phyloP scores from a whole-genome alignment of 495 filamentous ascomycete species.

The Penicillium manginii region DNA sequence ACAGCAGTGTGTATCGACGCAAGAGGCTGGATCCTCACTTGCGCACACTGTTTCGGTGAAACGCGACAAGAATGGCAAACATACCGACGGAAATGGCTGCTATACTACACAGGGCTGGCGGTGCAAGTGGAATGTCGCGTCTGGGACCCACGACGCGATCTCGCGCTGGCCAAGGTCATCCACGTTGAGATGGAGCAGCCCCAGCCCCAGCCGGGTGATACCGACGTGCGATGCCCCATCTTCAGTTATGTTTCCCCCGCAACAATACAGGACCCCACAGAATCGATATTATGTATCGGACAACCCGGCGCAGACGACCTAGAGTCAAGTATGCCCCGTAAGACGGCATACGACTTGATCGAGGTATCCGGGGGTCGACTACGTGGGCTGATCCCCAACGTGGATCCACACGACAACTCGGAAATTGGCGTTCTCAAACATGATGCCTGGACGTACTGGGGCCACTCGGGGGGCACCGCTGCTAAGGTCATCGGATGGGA shows the following conservation, averaged over 20 bases:
- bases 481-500: conserved; percentile 30
- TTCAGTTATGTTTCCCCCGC: neutral
- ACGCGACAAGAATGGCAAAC: conserved; percentile 24
- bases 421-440: conserved; percentile 55
- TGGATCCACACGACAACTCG: conserved; percentile 46
- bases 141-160: conserved; percentile 43
- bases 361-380: conserved; percentile 42
- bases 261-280: neutral
- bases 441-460: conserved; percentile 60
- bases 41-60: conserved; percentile 45
- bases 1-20: neutral
- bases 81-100: conserved; percentile 32
- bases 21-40: conserved; percentile 51
- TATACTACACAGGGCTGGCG: conserved; percentile 39
- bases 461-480: conserved; percentile 53
- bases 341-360: conserved; percentile 49
- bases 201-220: conserved; percentile 7
- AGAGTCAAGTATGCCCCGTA: conserved; percentile 29
- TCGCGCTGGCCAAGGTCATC: conserved; percentile 43
- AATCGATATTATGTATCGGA: conserved; percentile 36
- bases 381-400: conserved; percentile 29
- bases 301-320: conserved; percentile 52
- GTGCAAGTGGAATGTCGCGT: conserved; percentile 39
- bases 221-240: neutral
- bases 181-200: conserved; percentile 17